These are phyloP conservation scores for Pythium dissotocum DNA, from an alignment of 352 stramenopile species.

Conservation along the genomic window DNA sequence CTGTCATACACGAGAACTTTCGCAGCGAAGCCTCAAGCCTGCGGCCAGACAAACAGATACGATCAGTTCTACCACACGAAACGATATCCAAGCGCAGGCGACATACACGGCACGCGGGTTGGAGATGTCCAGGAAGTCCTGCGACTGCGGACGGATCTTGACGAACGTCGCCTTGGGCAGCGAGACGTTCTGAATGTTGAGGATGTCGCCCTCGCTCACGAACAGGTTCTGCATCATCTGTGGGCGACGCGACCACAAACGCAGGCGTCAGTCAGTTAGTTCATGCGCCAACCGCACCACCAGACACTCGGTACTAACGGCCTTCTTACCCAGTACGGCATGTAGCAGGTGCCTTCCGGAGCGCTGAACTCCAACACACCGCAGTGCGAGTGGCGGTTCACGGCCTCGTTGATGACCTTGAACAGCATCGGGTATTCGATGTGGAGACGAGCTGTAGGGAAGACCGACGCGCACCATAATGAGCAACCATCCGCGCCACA, in stretches of 20 bases:
- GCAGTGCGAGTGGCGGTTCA: constrained; percentile 93
- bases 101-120: constrained; percentile 97
- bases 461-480: constrained; percentile 17
- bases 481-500: constrained; percentile 1
- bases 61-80: constrained; percentile 1
- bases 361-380: constrained; percentile 99
- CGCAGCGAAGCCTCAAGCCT: constrained; percentile 80
- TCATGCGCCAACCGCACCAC: background rate
- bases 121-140: constrained; percentile 99
- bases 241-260: background rate
- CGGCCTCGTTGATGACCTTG: constrained; percentile 90
- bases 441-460: constrained; percentile 74
- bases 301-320: too few species aligned
- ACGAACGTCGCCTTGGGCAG: constrained; percentile 98
- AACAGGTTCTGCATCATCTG: constrained; percentile 99
- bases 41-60: background rate
- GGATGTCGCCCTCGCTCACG: constrained; percentile 90
- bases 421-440: constrained; percentile 99
- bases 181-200: constrained; percentile 96
- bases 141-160: constrained; percentile 98
- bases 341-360: constrained; percentile 97
- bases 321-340: constrained; percentile 95
- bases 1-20: constrained; percentile 97
- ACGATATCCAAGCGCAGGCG: background rate
- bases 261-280: background rate